phyloP scores from a whole-genome alignment of 345 rosid species.

The Psidium friedrichsthalianum region DNA sequence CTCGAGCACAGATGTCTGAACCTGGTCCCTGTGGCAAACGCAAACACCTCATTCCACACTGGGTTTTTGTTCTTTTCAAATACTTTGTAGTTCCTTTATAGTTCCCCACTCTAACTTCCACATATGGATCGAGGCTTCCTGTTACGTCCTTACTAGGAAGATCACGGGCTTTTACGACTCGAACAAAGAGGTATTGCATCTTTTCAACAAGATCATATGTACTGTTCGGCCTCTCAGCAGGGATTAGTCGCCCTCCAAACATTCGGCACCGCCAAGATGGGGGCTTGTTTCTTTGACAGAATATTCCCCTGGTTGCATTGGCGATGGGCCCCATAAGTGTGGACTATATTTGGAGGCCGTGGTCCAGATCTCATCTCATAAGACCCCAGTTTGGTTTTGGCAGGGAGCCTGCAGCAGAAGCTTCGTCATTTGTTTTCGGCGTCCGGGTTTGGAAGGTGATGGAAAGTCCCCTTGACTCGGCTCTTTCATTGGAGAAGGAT shows the following conservation, averaged over 20 bases:
- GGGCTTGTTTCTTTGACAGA: constrained; percentile 81
- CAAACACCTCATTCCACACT: constrained; percentile 85
- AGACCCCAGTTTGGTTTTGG: constrained; percentile 20
- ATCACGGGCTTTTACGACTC: constrained; percentile 79
- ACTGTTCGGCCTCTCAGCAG: constrained; percentile 38
- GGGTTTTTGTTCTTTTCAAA: constrained; percentile 67
- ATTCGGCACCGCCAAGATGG: constrained; percentile 61
- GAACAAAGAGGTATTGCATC: constrained; percentile 76
- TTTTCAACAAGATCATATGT: constrained; percentile 88
- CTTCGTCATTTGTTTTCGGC: constrained; percentile 8
- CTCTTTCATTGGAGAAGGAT: constrained; percentile 9
- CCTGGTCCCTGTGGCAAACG: constrained; percentile 56
- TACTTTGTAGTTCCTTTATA: constrained; percentile 61
- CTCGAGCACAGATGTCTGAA: constrained; percentile 59
- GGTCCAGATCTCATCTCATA: constrained; percentile 44
- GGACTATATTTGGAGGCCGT: constrained; percentile 21
- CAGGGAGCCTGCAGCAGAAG: constrained; percentile 6
- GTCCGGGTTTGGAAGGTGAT: constrained; percentile 29
- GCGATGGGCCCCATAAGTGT: constrained; percentile 30
- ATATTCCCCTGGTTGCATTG: constrained; percentile 46
- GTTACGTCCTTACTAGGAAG: constrained; percentile 64
- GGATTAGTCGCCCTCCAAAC: constrained; percentile 71
- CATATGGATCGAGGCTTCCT: constrained; percentile 80
- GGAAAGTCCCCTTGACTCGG: constrained; percentile 24
- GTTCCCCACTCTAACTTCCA: constrained; percentile 83